phyloP scores from a whole-genome alignment of 2,329 filamentous ascomycete genomes.

The Hymenoscyphus fraxineus region DNA sequence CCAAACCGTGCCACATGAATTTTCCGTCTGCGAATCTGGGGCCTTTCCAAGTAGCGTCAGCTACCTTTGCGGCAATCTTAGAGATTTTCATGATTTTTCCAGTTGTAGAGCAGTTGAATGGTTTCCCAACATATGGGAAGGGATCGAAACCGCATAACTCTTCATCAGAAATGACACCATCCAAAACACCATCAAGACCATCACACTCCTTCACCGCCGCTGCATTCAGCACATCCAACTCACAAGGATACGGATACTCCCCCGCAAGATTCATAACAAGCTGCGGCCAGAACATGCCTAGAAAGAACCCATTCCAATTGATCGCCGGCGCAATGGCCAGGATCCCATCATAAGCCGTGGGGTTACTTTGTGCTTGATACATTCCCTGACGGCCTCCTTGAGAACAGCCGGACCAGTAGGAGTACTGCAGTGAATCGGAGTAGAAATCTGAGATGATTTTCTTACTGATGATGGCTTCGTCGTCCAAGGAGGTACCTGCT shows the following conservation, averaged over 20 bases:
- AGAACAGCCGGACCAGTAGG: constrained; percentile 39
- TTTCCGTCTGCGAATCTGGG: constrained; percentile 2
- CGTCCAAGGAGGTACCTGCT: not conserved
- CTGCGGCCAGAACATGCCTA: constrained; percentile 11
- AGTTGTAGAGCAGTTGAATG: constrained; percentile 4
- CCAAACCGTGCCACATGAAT: constrained; percentile 14
- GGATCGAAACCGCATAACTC: constrained; percentile 18
- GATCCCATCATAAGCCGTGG: constrained; percentile 39
- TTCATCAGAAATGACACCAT: constrained; percentile 19
- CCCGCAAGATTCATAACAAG: constrained; percentile 19
- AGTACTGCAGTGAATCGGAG: constrained; percentile 33
- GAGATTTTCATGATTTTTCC: constrained; percentile 7
- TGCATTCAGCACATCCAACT: constrained; percentile 16
- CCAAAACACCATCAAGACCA: constrained; percentile 20
- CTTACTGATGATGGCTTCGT: constrained; percentile 33
- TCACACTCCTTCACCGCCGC: constrained; percentile 20
- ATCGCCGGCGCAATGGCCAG: constrained; percentile 37
- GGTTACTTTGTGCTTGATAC: constrained; percentile 38
- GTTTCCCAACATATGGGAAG: constrained; percentile 11
- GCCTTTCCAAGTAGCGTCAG: constrained; percentile 6
- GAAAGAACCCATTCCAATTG: constrained; percentile 26
- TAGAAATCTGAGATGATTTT: constrained; percentile 35
- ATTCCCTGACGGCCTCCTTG: constrained; percentile 38
- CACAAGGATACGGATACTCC: constrained; percentile 14
- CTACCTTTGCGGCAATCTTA: constrained; percentile 7